These are phyloP conservation scores for Tylopilus felleus DNA, from an alignment of 768 basidiomycete genomes.

Conservation along the genomic window DNA sequence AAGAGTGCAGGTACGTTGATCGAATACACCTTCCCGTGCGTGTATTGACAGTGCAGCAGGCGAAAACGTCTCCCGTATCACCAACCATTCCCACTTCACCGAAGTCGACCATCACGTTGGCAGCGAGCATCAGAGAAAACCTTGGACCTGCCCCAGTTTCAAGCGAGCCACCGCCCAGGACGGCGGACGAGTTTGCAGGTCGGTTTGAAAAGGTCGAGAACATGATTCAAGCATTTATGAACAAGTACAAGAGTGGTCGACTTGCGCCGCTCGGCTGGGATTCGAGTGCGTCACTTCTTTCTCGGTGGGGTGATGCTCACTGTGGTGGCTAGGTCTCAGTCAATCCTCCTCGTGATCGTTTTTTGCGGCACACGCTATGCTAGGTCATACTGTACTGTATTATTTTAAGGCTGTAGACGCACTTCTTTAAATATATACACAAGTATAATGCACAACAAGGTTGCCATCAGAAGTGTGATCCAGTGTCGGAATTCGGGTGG, in stretches of 20 bases:
- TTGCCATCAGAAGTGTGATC: not conserved
- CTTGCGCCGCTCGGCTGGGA: constrained; percentile 28
- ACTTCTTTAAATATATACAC: not conserved
- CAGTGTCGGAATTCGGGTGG: constrained; percentile 14
- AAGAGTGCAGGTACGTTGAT: constrained; percentile 6
- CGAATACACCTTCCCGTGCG: too few species aligned
- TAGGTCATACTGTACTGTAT: constrained; percentile 9
- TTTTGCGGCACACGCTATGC: not conserved
- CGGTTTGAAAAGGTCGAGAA: constrained; percentile 17
- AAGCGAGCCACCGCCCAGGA: constrained; percentile 15
- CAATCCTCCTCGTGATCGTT: constrained; percentile 1
- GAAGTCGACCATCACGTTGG: constrained; percentile 1
- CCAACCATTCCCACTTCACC: not conserved
- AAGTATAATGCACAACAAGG: constrained; percentile 21
- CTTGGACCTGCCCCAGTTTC: not conserved
- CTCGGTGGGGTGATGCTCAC: not conserved
- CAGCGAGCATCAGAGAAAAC: constrained; percentile 11
- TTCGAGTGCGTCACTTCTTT: constrained; percentile 14
- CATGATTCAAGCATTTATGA: constrained; percentile 22
- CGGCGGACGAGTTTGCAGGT: constrained; percentile 20
- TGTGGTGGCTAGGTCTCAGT: constrained; percentile 1
- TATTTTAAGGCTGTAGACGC: constrained; percentile 1
- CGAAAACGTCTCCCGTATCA: not conserved
- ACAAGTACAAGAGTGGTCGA: constrained; percentile 17
- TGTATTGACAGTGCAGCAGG: not conserved